A percentile compares a stretch with the other conserved stretches of the same genome.
Evolutionary conservation across 306 rosid genomes (phyloP).

Genomic region (Gillenia trifoliata): DNA sequence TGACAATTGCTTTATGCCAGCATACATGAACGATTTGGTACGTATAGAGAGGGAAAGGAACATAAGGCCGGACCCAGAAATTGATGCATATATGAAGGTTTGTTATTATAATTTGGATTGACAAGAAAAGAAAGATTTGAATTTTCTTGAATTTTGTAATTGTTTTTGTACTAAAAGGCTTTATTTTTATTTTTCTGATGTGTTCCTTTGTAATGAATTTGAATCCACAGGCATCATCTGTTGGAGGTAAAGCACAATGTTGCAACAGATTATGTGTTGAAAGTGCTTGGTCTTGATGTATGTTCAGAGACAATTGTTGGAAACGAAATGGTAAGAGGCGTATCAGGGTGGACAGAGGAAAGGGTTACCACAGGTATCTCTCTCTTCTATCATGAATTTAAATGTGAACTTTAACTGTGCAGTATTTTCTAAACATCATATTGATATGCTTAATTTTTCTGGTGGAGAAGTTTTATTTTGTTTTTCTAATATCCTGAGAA

Average conservation of each 20-base stretch:
- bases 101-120: background rate
- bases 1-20: constrained; percentile 21
- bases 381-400: background rate
- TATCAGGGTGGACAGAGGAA: constrained; percentile 93
- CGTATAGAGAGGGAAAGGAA: constrained; percentile 51
- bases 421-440: too few relatives aligned
- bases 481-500: background rate
- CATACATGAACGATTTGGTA: constrained; percentile 37
- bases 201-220: constrained; percentile 8
- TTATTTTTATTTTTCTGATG: constrained; percentile 1
- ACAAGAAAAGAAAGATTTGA: background rate
- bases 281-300: constrained; percentile 80
- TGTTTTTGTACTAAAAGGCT: background rate
- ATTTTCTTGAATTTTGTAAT: background rate
- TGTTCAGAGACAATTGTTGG: constrained; percentile 88
- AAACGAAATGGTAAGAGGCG: constrained; percentile 75
- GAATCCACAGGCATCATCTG: constrained; percentile 71
- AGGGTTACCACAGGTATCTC: constrained; percentile 87
- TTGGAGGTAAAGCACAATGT: constrained; percentile 73
- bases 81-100: constrained; percentile 95
- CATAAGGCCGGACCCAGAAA: constrained; percentile 71
- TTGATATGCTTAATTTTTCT: background rate
- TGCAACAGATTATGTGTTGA: constrained; percentile 69
- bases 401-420: too few relatives aligned
- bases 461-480: background rate